Conservation (phyloP, 2,329 filamentous ascomycete genomes). For the Colletotrichum tofieldiae region DNA sequence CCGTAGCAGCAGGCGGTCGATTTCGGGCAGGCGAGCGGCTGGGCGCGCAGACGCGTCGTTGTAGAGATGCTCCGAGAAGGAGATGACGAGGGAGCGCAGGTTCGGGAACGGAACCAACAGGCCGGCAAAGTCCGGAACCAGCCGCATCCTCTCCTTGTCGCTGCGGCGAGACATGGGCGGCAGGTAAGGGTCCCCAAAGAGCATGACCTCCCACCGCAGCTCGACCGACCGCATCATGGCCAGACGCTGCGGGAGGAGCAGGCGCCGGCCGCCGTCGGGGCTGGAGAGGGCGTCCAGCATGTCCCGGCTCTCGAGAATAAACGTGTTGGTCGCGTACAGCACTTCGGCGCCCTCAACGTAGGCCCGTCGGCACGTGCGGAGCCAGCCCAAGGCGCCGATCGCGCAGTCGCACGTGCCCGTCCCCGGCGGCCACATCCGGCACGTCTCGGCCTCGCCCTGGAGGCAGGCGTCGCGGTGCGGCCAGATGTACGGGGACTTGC, state of each 20-base stretch:
- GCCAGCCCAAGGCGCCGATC: conserved; percentile 52
- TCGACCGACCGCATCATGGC: conserved; percentile 46
- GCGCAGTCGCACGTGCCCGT: conserved; percentile 42
- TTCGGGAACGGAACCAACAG: neutral
- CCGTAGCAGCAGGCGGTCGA: conserved; percentile 20
- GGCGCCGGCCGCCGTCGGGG: neutral
- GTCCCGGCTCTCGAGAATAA: conserved; percentile 15
- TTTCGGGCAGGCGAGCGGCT: conserved; percentile 7
- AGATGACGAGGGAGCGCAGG: conserved; percentile 12
- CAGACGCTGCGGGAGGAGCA: conserved; percentile 47
- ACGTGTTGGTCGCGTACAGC: conserved; percentile 51
- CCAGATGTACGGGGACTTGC: neutral
- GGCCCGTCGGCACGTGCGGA: conserved; percentile 51
- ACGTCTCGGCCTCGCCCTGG: conserved; percentile 24
- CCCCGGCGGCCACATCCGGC: conserved; percentile 44
- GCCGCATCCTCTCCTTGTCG: conserved; percentile 1
- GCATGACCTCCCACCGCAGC: conserved; percentile 47
- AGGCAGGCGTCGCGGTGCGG: conserved; percentile 21
- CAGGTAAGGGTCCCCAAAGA: conserved; percentile 18
- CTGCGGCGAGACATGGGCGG: conserved; percentile 4
- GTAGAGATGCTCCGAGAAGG: conserved; percentile 15
- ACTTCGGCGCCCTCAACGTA: conserved; percentile 51
- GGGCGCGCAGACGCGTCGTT: neutral
- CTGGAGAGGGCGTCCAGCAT: too few relatives aligned
- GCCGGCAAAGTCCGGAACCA: neutral